Base-by-base conservation (phyloP, 345 rosid species). In the Salix purpurea region DNA sequence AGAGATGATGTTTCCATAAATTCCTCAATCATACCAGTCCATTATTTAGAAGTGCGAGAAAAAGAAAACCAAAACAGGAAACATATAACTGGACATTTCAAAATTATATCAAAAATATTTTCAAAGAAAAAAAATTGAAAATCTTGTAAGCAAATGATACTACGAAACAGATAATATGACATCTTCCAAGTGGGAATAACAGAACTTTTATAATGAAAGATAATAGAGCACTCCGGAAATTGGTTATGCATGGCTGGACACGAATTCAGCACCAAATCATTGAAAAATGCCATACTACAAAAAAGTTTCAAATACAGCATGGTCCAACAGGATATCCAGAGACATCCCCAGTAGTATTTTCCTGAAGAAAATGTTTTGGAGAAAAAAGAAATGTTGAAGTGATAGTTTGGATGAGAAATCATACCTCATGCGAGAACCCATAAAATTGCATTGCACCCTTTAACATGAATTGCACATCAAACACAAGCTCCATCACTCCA, bases 361-460 rank as follows among this genome's bases (percentile, higher is more conserved):
- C 75, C 39, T 21, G 14, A 28, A 13, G 68, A n/a, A 60, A 61
- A 66, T 66, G 58, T 65, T 68, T 16, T 48, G n/a, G 48, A 46
- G 18, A 19, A 48, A 5, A 36, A 7, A 32, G 34, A 32, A 7
- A 56, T 11, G 61, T 26, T 9, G 40, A 76, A 32, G 56, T 3
- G 14, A 15, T 0, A n/a, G 50, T 39, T 23, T 71, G 50, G 52
- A 66, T 37, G 56, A 48, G 69, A 58, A 34, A 61, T 28, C 86
- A 77, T 88, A 96, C 99, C 99, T 96, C 99, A 82, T 87, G 97
- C 44, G 97, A 92, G 86, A 89, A 91, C 72, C 85, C 88, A 86
- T 88, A 96, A 78, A 85, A 87, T 60, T 90, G 91, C 97, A 96
- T 92, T 44, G 97, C 95, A 76, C 96, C 88, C 83, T 86, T 91